These are phyloP conservation scores for Pyrus pyrifolia DNA, from an alignment of 306 rosid species.

Conservation along the genomic window DNA sequence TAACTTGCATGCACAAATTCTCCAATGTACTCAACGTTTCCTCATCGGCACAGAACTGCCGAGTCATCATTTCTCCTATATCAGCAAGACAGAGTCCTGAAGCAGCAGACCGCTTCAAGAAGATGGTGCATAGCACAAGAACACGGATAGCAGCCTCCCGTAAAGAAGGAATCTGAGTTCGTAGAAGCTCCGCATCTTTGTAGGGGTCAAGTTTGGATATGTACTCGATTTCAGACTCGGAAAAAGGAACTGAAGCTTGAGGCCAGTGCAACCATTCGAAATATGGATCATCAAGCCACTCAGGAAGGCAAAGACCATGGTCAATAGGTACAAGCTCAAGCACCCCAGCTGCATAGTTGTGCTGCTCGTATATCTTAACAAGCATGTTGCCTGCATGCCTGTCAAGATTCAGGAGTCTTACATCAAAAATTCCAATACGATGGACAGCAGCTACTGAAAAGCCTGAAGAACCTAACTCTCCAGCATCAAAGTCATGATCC, in stretches of 20 bases:
- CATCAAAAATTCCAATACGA: conserved; percentile 65
- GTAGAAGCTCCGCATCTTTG: conserved; percentile 60
- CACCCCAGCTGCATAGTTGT: conserved; percentile 19
- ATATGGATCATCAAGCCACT: conserved; percentile 92
- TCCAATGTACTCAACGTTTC: conserved; percentile 52
- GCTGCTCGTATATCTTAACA: conserved; percentile 40
- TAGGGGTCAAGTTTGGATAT: conserved; percentile 71
- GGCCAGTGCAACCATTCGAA: conserved; percentile 99
- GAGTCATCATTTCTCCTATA: conserved; percentile 78
- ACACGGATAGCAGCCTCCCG: conserved; percentile 71
- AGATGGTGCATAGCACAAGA: conserved; percentile 72
- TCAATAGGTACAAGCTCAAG: conserved; percentile 84
- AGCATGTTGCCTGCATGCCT: conserved; percentile 94
- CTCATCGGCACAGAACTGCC: conserved; percentile 43
- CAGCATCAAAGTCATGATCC: conserved; percentile 80
- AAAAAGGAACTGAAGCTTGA: conserved; percentile 77
- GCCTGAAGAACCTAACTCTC: conserved; percentile 74
- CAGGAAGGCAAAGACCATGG: conserved; percentile 93
- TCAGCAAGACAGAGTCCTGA: conserved; percentile 67
- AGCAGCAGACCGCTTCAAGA: conserved; percentile 61
- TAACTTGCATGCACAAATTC: conserved; percentile 47
- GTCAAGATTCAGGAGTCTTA: conserved; percentile 73
- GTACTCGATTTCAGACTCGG: conserved; percentile 60
- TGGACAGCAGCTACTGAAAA: conserved; percentile 76
- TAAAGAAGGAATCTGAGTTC: conserved; percentile 51